A percentile compares a stretch with the other conserved stretches of the same genome.
Conservation (phyloP, 352 stramenopile genomes). For the Phytophthora boehmeriae region DNA sequence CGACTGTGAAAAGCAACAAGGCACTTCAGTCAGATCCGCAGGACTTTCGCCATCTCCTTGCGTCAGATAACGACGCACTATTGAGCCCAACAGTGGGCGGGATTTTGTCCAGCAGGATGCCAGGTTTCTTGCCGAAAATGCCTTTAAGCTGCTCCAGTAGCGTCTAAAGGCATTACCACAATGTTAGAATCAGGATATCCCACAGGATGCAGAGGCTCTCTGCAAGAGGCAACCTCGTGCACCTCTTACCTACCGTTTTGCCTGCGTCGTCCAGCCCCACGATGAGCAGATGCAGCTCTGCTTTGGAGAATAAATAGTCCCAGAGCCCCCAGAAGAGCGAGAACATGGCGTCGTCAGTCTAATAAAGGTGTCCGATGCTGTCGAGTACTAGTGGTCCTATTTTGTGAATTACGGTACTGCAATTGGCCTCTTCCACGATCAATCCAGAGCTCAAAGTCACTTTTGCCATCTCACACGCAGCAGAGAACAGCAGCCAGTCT, state of each 20-base stretch:
- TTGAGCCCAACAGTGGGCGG: slow-evolving; percentile 92
- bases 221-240: background rate
- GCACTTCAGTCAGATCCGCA: background rate
- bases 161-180: slow-evolving; percentile 47
- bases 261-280: slow-evolving; percentile 92
- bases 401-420: too few relatives aligned
- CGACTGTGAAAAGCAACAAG: slow-evolving; percentile 43
- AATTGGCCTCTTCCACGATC: background rate
- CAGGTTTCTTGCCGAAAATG: slow-evolving; percentile 88
- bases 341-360: slow-evolving; percentile 62
- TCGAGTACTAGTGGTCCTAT: too few relatives aligned
- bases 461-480: slow-evolving; percentile 16
- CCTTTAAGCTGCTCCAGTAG: slow-evolving; percentile 91
- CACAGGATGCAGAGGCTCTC: background rate
- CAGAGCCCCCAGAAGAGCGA: slow-evolving; percentile 84
- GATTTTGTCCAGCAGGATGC: slow-evolving; percentile 92
- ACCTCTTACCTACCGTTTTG: slow-evolving; percentile 88
- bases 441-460: background rate
- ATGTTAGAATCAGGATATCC: too few relatives aligned
- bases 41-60: background rate
- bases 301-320: slow-evolving; percentile 86
- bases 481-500: background rate
- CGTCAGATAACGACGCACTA: slow-evolving; percentile 42
- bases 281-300: slow-evolving; percentile 92
- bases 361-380: slow-evolving; percentile 10